Base-by-base conservation (phyloP, 2,329 filamentous ascomycete species). In the Diplodia intermedia region DNA sequence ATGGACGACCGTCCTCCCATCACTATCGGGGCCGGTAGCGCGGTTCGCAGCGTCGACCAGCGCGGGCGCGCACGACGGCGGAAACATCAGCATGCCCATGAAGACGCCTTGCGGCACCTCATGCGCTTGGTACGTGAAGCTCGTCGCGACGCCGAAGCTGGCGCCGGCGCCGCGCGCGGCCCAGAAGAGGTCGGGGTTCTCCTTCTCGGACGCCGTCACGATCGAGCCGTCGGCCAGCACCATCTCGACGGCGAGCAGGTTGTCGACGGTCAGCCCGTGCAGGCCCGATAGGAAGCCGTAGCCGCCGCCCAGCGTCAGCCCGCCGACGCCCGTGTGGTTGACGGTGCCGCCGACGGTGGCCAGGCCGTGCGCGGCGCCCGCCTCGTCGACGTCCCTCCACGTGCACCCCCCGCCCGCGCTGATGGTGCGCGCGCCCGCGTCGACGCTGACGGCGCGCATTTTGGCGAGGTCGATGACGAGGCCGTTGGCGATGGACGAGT, bases 331-430 rank as follows among this genome's bases (percentile, higher is more conserved):
- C 1, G 87, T 89, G 70, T 89, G 85, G 52, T 86, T 86, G 11
- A 89, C 86, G 0, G 87, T 88, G 2, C 88, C 88, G 9, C 87
- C 87, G 0, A 89, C 85, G 1, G 86, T 86, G 2, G 86, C 87
- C 2, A 89, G 81, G 0, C 82, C 82, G 71, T 86, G 77, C 57
- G 82, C 75, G 63, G 79, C 84, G 0, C 83, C 82, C 0, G 82
- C 83, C 6, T 79, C 75, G 70, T 89, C 86, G 14, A 89, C 82
- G 71, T 88, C 84, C 66, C 77, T 78, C 85, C 86, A 88, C 2
- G 80, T 73, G 53, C 83, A 82, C 8, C 86, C 86, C 31, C 86
- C 85, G 67, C 84, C 82, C 23, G 82, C 83, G 0, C 76, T 79
- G 65, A 88, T 80, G 1, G 81, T 84, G 69, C 82, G 78, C 11